Conservation (phyloP, 305 asterid species). For the Stenogyne calaminthoides region DNA sequence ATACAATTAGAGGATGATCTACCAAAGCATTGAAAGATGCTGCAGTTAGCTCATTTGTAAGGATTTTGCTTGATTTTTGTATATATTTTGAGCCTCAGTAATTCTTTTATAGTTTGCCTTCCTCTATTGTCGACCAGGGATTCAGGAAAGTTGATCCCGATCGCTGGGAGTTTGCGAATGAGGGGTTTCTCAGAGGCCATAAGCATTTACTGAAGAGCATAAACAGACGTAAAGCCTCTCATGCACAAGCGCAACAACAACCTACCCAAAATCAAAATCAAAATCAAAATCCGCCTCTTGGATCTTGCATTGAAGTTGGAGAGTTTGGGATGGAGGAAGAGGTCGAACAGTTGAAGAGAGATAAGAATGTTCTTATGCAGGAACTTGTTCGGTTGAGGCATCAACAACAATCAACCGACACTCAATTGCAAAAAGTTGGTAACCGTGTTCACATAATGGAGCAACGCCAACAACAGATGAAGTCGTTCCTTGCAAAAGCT, state of each 20-base stretch:
- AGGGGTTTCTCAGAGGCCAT: slow-evolving; percentile 71
- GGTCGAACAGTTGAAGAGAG: slow-evolving; percentile 65
- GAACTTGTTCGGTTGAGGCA: slow-evolving; percentile 77
- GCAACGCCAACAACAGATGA: slow-evolving; percentile 71
- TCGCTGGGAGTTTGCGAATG: slow-evolving; percentile 81
- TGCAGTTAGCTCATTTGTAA: neutral
- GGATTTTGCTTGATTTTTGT: slow-evolving; percentile 6
- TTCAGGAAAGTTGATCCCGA: slow-evolving; percentile 77
- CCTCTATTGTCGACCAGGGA: slow-evolving; percentile 51
- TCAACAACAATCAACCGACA: slow-evolving; percentile 66
- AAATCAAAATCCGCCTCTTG: slow-evolving; percentile 38
- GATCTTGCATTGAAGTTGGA: slow-evolving; percentile 62
- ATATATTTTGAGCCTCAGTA: slow-evolving; percentile 37
- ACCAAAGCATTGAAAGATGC: slow-evolving; percentile 10
- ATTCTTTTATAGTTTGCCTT: slow-evolving; percentile 58
- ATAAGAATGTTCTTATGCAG: slow-evolving; percentile 73
- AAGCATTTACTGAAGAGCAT: slow-evolving; percentile 59
- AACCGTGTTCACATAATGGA: slow-evolving; percentile 73
- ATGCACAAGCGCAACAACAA: slow-evolving; percentile 42
- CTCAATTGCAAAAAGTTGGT: slow-evolving; percentile 63
- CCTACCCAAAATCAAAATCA: slow-evolving; percentile 44
- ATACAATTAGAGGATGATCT: neutral
- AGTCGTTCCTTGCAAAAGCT: slow-evolving; percentile 80
- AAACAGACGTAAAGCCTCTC: slow-evolving; percentile 49
- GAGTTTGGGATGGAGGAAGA: slow-evolving; percentile 65